Evolutionary conservation across 78 protist genomes (phyloP), one percentile per base, ranked within the genome.

Genomic region (Dictyostelium intermedium): DNA sequence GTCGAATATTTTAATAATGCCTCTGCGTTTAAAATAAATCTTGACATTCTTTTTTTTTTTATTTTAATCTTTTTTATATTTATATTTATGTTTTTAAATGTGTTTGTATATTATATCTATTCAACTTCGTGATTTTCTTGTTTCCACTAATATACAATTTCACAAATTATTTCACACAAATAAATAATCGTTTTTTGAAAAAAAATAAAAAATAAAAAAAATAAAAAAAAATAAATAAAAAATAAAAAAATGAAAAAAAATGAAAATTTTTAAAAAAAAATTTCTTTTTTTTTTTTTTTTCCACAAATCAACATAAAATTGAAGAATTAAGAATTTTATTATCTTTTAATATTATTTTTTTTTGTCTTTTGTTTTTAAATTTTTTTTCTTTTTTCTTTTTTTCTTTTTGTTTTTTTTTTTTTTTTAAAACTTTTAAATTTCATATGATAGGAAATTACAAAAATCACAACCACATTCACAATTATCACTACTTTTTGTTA

Each of bases 401-500:
- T 56, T 5, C 20, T 56, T 20, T 56, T 56, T 56, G 25, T 16
- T 13, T 50, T 50, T 56, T 56, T 20, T 27, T 16, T 0, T 56
- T 56, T 56, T 56, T 56, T 66, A 66, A 10, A 25, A 7, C 14
- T 66, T 69, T 30, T n/a, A n/a, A 69, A 30, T 76, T 83, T 83
- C 70, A 66, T 76, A 83, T n/a, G 70, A 72, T 25, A 85, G 35
- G 41, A 69, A 69, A 73, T 85, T 81, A 53, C 92, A 85, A 56
- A 85, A 85, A 32, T 85, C 92, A 85, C 92, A 85, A 32, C 50
- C 82, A 85, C 92, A 85, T 27, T 70, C 82, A 74, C 92, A 85
- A 18, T 70, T 56, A 85, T 53, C 77, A 74, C 47, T 50, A 25
- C 53, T n/a, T 13, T 85, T 66, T 50, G 73, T 8, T 50, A 73